Conservation (phyloP, 2,329 filamentous ascomycete genomes). For the Podosphaera fusca region DNA sequence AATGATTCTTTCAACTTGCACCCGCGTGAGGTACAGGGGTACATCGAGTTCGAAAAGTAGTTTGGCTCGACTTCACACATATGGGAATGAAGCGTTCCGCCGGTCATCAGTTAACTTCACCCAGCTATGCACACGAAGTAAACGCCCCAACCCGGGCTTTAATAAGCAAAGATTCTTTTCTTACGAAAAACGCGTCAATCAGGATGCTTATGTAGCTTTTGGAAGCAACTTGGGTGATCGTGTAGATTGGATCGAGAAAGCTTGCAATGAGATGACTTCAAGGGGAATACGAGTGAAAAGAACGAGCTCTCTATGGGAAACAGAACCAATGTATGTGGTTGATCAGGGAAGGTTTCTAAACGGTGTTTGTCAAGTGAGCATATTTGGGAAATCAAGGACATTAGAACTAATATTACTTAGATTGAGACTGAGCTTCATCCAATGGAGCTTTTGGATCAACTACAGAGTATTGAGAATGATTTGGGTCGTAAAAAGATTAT, state of each 20-base stretch:
- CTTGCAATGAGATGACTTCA: constrained; percentile 54
- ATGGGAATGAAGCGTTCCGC: neutral
- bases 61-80: neutral
- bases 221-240: constrained; percentile 86
- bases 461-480: constrained; percentile 63
- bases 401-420: constrained; percentile 21
- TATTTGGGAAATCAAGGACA: neutral
- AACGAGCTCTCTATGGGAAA: constrained; percentile 85
- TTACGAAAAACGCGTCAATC: neutral
- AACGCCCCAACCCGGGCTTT: neutral
- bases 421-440: constrained; percentile 61
- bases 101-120: neutral
- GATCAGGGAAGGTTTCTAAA: constrained; percentile 81
- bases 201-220: constrained; percentile 54
- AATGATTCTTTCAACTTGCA: neutral
- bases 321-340: constrained; percentile 84
- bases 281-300: constrained; percentile 49
- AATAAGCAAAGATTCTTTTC: neutral
- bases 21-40: neutral
- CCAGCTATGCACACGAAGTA: neutral
- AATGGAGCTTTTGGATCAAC: constrained; percentile 48
- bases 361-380: constrained; percentile 66
- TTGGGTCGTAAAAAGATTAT: constrained; percentile 66
- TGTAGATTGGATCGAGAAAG: constrained; percentile 61
- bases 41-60: neutral